Percentiles rank a stretch among this genome's conserved stretches.
Evolutionary conservation across 306 rosid genomes (phyloP).

Genomic region (Sechiopsis laciniata): DNA sequence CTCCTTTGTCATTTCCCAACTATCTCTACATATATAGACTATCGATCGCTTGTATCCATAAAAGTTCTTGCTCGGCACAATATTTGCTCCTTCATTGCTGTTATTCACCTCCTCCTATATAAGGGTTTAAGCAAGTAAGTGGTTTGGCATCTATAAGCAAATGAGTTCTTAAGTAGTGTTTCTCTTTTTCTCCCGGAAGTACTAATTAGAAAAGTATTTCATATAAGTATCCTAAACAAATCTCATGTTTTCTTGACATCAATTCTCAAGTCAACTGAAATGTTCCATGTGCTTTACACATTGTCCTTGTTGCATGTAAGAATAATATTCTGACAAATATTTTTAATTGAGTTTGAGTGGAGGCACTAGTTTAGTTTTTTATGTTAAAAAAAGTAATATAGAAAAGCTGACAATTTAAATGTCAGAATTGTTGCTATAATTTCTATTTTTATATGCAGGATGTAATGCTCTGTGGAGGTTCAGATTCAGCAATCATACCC

Average conservation of each 20-base stretch:
- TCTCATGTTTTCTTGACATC: background rate
- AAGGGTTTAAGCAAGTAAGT: background rate
- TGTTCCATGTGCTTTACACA: slow-evolving; percentile 7
- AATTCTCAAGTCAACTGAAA: background rate
- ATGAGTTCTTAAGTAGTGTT: background rate
- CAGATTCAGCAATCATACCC: slow-evolving; percentile 82
- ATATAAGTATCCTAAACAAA: background rate
- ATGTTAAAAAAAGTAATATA: background rate
- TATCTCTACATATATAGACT: background rate
- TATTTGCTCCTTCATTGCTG: background rate
- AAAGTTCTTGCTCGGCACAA: background rate
- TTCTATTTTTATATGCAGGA: slow-evolving; percentile 45
- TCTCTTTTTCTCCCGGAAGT: background rate
- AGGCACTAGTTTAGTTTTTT: background rate
- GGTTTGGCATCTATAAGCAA: background rate
- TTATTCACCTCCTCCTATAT: slow-evolving; percentile 8
- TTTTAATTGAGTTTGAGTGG: background rate
- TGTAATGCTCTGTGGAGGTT: slow-evolving; percentile 89
- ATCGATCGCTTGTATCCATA: too few relatives aligned
- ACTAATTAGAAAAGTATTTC: background rate
- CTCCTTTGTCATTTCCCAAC: background rate
- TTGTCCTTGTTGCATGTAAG: slow-evolving; percentile 11
- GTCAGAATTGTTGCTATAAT: slow-evolving; percentile 12
- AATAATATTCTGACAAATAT: slow-evolving; percentile 3
- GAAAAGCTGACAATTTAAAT: background rate